These are phyloP conservation scores for Cryptococcus wingfieldii DNA, from an alignment of 1,284 basidiomycete genomes.

Conservation along the genomic window DNA sequence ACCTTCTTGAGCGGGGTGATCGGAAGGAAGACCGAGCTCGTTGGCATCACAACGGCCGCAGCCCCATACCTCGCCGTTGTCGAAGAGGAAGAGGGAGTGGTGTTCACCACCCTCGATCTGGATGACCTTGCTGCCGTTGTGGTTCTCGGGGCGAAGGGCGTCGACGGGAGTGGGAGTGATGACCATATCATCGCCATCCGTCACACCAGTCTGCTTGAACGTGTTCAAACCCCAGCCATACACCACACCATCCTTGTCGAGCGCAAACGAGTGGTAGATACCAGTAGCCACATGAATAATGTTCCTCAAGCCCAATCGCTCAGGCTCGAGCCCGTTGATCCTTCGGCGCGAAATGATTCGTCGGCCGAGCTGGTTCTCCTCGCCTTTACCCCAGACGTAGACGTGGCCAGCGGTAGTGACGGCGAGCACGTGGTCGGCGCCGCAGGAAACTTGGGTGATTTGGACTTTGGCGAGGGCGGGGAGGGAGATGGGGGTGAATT, in stretches of 20 bases:
- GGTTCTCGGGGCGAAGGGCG: conserved; percentile 61
- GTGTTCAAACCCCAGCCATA: conserved; percentile 91
- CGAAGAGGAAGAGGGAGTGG: conserved; percentile 81
- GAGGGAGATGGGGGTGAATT: conserved; percentile 51
- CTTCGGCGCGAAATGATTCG: conserved; percentile 77
- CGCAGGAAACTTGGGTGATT: conserved; percentile 70
- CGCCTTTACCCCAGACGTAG: conserved; percentile 73
- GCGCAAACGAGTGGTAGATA: conserved; percentile 80
- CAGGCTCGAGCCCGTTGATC: conserved; percentile 68
- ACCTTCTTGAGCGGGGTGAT: conserved; percentile 56
- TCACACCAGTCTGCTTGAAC: conserved; percentile 61
- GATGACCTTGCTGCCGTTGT: conserved; percentile 65
- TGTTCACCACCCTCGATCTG: conserved; percentile 63
- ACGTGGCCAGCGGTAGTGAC: conserved; percentile 78
- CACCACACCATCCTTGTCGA: conserved; percentile 73
- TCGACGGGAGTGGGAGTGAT: conserved; percentile 65
- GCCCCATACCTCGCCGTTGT: conserved; percentile 75
- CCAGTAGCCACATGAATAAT: conserved; percentile 75
- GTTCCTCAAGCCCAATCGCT: conserved; percentile 70
- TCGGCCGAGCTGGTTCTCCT: conserved; percentile 80
- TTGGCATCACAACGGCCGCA: conserved; percentile 73
- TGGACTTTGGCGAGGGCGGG: conserved; percentile 52
- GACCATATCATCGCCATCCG: conserved; percentile 55
- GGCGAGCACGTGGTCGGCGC: conserved; percentile 81
- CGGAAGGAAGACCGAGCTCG: conserved; percentile 68